These are phyloP conservation scores for Cynara cardunculus DNA, from an alignment of 129 eudicot genomes.

Conservation along the genomic window DNA sequence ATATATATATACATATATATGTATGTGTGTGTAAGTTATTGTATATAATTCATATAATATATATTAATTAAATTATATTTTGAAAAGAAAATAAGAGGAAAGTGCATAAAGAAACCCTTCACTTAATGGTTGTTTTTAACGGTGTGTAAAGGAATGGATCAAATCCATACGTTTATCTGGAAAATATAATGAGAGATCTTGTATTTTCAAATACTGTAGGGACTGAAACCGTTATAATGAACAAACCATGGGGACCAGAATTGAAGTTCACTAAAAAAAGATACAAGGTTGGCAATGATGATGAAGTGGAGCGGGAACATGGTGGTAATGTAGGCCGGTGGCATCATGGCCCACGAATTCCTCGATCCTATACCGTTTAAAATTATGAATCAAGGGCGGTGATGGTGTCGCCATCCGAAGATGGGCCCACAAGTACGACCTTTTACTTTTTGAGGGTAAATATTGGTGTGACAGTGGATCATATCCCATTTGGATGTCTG, in stretches of 20 bases:
- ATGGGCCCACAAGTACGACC: not conserved
- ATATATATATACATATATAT: too few relatives aligned
- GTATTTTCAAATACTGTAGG: not conserved
- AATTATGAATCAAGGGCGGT: conserved; percentile 25
- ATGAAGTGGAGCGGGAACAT: conserved; percentile 1
- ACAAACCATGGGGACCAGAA: not conserved
- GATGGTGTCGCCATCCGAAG: not conserved
- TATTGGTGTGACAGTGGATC: conserved; percentile 17
- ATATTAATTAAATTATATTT: too few relatives aligned
- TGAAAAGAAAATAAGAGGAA: too few relatives aligned
- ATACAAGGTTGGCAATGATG: not conserved
- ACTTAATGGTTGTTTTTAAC: not conserved
- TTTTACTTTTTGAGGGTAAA: not conserved
- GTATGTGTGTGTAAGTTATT: too few relatives aligned
- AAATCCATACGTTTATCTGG: not conserved
- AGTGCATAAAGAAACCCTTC: too few relatives aligned
- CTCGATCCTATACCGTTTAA: conserved; percentile 9
- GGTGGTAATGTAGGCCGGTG: conserved; percentile 30
- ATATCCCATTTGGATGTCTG: not conserved
- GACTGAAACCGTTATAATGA: not conserved
- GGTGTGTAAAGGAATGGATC: not conserved
- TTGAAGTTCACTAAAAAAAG: not conserved
- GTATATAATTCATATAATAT: too few relatives aligned
- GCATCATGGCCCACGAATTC: conserved; percentile 20
- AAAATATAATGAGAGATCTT: not conserved